Evolutionary conservation across 257 asterid species (phyloP).

Genomic region (Penstemon davidsonii): DNA sequence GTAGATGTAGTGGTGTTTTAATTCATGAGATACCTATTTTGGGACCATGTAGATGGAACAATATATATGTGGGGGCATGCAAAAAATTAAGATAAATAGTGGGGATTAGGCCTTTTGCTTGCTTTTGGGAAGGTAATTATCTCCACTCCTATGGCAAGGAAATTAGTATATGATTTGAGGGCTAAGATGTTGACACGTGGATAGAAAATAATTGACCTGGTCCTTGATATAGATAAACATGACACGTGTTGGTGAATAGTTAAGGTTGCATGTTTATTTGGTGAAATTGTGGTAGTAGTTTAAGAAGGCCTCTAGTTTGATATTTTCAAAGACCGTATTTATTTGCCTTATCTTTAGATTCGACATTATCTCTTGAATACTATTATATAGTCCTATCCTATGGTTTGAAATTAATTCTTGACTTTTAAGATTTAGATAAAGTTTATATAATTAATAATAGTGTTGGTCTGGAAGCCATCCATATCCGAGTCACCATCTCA

Average conservation of each 20-base stretch:
- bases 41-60: conserved; percentile 25
- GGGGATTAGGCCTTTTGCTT: conserved; percentile 42
- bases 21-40: neutral
- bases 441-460: neutral
- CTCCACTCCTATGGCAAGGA: conserved; percentile 19
- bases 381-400: neutral
- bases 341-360: conserved; percentile 34
- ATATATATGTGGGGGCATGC: conserved; percentile 29
- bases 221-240: conserved; percentile 12
- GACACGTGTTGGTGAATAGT: conserved; percentile 20
- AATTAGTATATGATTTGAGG: neutral
- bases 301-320: conserved; percentile 27
- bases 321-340: conserved; percentile 21
- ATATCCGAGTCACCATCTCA: conserved; percentile 48
- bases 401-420: conserved; percentile 51
- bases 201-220: neutral
- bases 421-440: conserved; percentile 51
- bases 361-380: conserved; percentile 46
- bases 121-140: conserved; percentile 22
- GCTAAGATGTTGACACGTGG: conserved; percentile 35
- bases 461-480: conserved; percentile 33
- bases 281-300: conserved; percentile 6
- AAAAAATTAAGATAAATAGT: conserved; percentile 18
- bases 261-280: conserved; percentile 6
- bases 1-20: neutral